These are phyloP conservation scores for Fraxinus sp. DNA, from an alignment of 305 asterid species.

Conservation along the genomic window DNA sequence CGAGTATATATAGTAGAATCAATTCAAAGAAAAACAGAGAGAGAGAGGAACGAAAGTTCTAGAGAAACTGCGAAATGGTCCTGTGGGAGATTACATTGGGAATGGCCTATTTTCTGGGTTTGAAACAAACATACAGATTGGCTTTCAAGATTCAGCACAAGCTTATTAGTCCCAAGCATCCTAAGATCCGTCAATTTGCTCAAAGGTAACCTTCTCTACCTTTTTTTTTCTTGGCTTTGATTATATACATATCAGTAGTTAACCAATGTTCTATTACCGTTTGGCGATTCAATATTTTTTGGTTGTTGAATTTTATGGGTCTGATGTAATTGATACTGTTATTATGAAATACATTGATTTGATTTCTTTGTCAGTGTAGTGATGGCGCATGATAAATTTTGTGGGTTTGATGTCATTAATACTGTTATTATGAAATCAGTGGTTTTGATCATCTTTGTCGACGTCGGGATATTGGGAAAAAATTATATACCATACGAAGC, in stretches of 20 bases:
- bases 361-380: neutral
- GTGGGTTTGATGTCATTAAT: neutral
- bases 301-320: neutral
- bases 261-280: neutral
- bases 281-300: neutral
- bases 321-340: neutral
- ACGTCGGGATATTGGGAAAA: neutral
- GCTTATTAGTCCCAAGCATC: slow-evolving; percentile 47
- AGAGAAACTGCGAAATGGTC: slow-evolving; percentile 41
- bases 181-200: slow-evolving; percentile 51
- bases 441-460: neutral
- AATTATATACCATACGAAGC: neutral
- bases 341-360: neutral
- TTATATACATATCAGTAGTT: neutral
- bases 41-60: slow-evolving; percentile 12
- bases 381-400: neutral
- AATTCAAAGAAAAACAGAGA: neutral
- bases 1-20: neutral
- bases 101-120: slow-evolving; percentile 72
- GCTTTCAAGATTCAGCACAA: slow-evolving; percentile 60
- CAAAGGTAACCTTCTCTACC: slow-evolving; percentile 35
- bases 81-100: slow-evolving; percentile 73
- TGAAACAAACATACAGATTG: slow-evolving; percentile 56
- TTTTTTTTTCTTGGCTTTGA: neutral
- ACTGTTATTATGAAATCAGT: neutral